These are phyloP conservation scores for Lindgomyces ingoldianus DNA, from an alignment of 495 filamentous ascomycete genomes.

Conservation along the genomic window DNA sequence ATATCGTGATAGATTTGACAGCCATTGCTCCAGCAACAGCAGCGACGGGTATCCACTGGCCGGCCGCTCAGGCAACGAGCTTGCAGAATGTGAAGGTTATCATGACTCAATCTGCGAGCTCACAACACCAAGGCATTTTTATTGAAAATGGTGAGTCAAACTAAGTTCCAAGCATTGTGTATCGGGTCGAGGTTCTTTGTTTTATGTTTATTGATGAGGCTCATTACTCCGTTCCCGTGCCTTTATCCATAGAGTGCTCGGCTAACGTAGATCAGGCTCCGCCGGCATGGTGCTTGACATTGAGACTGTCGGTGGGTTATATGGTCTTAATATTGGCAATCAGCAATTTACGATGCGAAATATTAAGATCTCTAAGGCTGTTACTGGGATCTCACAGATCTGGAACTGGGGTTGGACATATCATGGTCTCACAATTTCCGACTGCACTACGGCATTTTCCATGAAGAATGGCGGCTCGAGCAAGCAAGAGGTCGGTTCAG, in stretches of 20 bases:
- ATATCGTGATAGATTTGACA: constrained; percentile 48
- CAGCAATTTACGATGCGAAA: constrained; percentile 96
- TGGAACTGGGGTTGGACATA: constrained; percentile 94
- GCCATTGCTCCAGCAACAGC: constrained; percentile 23
- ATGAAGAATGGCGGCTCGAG: constrained; percentile 45
- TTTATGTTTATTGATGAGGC: not conserved
- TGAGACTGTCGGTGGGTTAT: constrained; percentile 82
- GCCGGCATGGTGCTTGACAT: constrained; percentile 88
- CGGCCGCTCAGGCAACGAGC: constrained; percentile 49
- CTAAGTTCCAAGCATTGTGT: not conserved
- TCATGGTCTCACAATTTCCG: constrained; percentile 79
- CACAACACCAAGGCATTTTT: constrained; percentile 45
- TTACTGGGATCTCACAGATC: constrained; percentile 64
- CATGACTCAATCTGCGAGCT: constrained; percentile 39
- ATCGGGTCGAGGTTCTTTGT: not conserved
- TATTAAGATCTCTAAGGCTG: constrained; percentile 84
- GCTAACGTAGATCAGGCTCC: constrained; percentile 40
- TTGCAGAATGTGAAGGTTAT: constrained; percentile 48
- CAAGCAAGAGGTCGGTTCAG: constrained; percentile 73
- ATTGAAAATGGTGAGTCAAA: constrained; percentile 48
- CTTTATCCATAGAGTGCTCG: not conserved
- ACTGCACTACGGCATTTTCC: constrained; percentile 85
- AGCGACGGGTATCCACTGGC: constrained; percentile 48
- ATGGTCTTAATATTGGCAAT: constrained; percentile 84
- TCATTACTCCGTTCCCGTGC: not conserved